Conservation (phyloP, 352 stramenopile species). For the Globisporangium uncinulatum region DNA sequence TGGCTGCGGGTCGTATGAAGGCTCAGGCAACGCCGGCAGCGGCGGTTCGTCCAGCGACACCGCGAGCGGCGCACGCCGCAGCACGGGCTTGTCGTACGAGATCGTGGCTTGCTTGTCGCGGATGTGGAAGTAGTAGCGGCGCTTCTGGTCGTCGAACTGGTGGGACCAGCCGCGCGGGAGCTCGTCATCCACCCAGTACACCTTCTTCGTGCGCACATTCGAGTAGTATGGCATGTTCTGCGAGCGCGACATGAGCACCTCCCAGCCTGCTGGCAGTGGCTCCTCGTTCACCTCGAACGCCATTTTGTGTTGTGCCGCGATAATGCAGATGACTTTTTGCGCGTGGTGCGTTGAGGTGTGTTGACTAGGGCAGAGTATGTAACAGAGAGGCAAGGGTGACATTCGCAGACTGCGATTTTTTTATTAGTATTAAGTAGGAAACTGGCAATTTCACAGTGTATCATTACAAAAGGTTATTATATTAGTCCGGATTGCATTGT, state of each 20-base stretch:
- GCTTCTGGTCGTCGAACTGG: constrained; percentile 63
- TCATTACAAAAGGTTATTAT: too few species aligned
- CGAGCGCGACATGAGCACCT: constrained; percentile 72
- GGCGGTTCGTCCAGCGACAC: constrained; percentile 26
- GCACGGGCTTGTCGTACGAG: constrained; percentile 70
- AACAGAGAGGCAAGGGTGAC: too few species aligned
- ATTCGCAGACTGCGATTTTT: too few species aligned
- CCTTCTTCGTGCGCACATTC: constrained; percentile 65
- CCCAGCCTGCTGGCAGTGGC: constrained; percentile 62
- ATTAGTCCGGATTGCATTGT: too few species aligned
- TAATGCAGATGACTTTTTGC: too few species aligned
- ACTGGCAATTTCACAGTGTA: too few species aligned
- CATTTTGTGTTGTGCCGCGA: constrained; percentile 12
- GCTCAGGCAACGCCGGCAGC: constrained; percentile 28
- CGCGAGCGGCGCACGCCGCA: constrained; percentile 11
- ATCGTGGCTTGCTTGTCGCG: constrained; percentile 57
- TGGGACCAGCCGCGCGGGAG: constrained; percentile 75
- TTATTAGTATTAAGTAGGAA: too few species aligned
- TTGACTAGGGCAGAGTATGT: too few species aligned
- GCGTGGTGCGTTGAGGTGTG: not conserved
- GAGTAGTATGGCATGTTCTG: constrained; percentile 87
- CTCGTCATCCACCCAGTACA: constrained; percentile 82
- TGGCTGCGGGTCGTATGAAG: constrained; percentile 28
- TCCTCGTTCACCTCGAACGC: constrained; percentile 50
- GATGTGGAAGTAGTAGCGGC: constrained; percentile 74